Conservation (phyloP, 345 rosid species). For the Brassica nigra region DNA sequence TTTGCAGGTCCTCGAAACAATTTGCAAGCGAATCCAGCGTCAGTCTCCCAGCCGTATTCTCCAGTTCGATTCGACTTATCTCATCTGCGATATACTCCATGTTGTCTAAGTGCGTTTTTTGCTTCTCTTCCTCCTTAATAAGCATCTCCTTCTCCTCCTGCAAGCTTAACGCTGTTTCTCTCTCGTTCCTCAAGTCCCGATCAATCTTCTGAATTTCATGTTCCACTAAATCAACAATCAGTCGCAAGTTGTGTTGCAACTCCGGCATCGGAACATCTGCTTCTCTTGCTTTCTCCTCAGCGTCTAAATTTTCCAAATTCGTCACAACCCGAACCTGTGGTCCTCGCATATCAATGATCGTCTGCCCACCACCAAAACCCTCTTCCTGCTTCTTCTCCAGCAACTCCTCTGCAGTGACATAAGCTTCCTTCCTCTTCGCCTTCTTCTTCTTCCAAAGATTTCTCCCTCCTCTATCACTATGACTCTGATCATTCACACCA, state of each 20-base stretch:
- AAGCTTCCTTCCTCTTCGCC: constrained; percentile 47
- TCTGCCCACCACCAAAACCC: constrained; percentile 77
- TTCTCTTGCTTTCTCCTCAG: constrained; percentile 85
- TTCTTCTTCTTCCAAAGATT: constrained; percentile 72
- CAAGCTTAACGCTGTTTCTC: constrained; percentile 82
- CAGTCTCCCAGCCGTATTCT: constrained; percentile 57
- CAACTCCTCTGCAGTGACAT: constrained; percentile 71
- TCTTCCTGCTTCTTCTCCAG: constrained; percentile 78
- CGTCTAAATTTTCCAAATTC: constrained; percentile 85
- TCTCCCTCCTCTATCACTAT: constrained; percentile 42
- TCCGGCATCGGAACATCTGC: constrained; percentile 91
- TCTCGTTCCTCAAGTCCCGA: constrained; percentile 80
- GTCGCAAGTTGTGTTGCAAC: constrained; percentile 79
- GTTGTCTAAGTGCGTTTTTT: constrained; percentile 62
- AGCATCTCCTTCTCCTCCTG: constrained; percentile 80
- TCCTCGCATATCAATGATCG: constrained; percentile 93
- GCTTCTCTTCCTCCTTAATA: constrained; percentile 53
- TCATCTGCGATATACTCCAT: constrained; percentile 61
- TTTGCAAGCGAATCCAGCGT: constrained; percentile 64
- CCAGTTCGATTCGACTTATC: constrained; percentile 58
- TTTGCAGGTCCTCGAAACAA: constrained; percentile 55
- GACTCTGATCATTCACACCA: constrained; percentile 36
- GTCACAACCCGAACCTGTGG: constrained; percentile 85
- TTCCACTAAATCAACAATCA: constrained; percentile 81
- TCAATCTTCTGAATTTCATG: constrained; percentile 88